Evolutionary conservation across 768 basidiomycete species (phyloP).

Genomic region (Mycena galericulata): DNA sequence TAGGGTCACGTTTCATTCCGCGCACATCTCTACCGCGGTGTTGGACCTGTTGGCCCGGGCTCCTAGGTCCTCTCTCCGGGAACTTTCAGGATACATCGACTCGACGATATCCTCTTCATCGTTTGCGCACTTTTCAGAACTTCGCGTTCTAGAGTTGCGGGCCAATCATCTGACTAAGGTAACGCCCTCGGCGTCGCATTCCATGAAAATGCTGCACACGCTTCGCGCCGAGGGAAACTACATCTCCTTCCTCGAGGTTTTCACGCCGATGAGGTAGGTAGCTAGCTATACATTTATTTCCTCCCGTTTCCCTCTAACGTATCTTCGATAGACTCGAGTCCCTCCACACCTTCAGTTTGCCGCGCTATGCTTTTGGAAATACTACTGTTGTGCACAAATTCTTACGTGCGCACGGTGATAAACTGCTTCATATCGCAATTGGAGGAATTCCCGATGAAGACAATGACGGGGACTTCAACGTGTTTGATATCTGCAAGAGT

Average conservation of each 20-base stretch:
- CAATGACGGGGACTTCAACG: neutral
- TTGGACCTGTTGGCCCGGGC: too few relatives aligned
- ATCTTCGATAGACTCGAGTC: neutral
- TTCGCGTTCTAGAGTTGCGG: too few relatives aligned
- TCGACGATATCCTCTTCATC: too few relatives aligned
- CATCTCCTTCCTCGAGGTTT: neutral
- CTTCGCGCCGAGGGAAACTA: neutral
- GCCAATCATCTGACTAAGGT: neutral
- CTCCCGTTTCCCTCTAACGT: neutral
- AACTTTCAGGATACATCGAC: too few relatives aligned
- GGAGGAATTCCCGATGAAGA: too few relatives aligned
- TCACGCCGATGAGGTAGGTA: neutral
- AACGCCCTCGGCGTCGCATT: neutral
- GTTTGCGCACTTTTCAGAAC: too few relatives aligned
- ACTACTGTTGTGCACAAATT: neutral
- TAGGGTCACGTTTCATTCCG: too few relatives aligned
- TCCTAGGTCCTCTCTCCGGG: too few relatives aligned
- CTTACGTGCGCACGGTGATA: neutral
- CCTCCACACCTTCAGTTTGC: neutral
- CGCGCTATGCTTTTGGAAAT: neutral
- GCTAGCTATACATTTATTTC: neutral
- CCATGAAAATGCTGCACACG: constrained; percentile 2
- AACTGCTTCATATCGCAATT: neutral
- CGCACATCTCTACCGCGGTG: too few relatives aligned
- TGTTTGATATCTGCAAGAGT: neutral